These are phyloP conservation scores for Venturia carpophila DNA, from an alignment of 2,329 filamentous ascomycete genomes.

Conservation along the genomic window DNA sequence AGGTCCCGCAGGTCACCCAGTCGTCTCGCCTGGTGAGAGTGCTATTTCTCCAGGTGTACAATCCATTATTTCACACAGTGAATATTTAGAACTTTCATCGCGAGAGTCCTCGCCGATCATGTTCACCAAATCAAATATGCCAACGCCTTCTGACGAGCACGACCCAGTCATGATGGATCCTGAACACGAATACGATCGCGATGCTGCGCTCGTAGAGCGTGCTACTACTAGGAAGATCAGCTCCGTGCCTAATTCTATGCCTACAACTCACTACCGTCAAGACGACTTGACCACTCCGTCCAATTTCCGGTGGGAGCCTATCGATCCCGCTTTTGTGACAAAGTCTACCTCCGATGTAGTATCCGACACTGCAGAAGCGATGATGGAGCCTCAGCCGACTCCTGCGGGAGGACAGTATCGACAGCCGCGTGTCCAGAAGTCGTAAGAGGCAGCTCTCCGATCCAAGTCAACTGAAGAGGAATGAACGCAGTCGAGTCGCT, in stretches of 20 bases:
- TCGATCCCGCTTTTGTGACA: background rate
- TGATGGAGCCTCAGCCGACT: background rate
- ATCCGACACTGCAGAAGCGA: background rate
- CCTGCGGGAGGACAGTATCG: background rate
- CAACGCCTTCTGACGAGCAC: slow-evolving; percentile 1
- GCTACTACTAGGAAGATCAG: background rate
- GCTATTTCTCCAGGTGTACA: background rate
- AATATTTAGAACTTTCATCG: background rate
- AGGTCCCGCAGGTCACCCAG: background rate
- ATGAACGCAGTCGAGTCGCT: background rate
- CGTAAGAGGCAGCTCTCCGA: background rate
- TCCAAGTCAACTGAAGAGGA: background rate
- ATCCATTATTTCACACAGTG: background rate
- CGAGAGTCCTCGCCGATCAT: background rate
- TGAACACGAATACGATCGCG: slow-evolving; percentile 13
- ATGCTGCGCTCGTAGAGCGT: slow-evolving; percentile 14
- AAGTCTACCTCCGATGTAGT: no score
- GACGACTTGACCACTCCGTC: background rate
- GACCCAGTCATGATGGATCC: background rate
- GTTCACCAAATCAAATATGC: slow-evolving; percentile 4
- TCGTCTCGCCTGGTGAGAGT: background rate
- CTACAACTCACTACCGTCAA: background rate
- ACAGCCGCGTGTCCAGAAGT: background rate
- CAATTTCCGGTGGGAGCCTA: background rate
- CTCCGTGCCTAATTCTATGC: background rate